phyloP scores from a whole-genome alignment of 352 stramenopile species.

The Globisporangium nagaii region DNA sequence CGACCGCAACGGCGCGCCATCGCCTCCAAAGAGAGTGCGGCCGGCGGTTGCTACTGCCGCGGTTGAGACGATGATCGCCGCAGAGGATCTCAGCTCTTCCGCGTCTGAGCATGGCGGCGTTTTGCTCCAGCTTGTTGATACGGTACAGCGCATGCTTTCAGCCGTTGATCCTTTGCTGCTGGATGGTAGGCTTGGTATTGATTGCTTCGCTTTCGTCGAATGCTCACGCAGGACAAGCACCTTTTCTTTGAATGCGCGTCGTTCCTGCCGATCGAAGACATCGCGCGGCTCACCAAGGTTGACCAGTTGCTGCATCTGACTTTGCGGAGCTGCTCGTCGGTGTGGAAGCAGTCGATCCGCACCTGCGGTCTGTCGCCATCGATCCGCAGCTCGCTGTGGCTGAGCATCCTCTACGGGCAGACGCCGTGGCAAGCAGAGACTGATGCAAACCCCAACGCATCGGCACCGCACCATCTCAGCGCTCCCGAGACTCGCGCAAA shows the following conservation, averaged over 20 bases:
- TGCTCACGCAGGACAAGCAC: conserved; percentile 16
- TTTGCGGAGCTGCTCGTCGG: conserved; percentile 26
- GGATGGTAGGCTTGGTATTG: no score
- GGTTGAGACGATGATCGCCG: not conserved
- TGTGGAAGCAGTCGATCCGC: conserved; percentile 76
- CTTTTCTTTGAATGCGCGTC: conserved; percentile 38
- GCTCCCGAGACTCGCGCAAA: conserved; percentile 22
- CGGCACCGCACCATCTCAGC: conserved; percentile 38
- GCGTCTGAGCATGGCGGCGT: no score
- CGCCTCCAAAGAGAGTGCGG: not conserved
- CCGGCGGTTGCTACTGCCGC: not conserved
- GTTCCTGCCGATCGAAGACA: conserved; percentile 41
- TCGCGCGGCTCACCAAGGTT: conserved; percentile 31
- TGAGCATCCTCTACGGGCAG: conserved; percentile 55
- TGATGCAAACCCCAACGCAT: not conserved
- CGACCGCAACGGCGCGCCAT: conserved; percentile 18
- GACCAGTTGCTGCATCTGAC: conserved; percentile 10
- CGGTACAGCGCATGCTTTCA: no score
- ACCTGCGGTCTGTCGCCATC: conserved; percentile 34
- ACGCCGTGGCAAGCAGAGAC: conserved; percentile 37
- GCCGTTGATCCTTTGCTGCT: no score
- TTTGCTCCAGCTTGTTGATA: no score
- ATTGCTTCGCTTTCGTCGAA: not conserved
- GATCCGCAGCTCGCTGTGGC: conserved; percentile 57
- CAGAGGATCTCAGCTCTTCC: not conserved